A percentile compares a stretch with the other conserved stretches of the same genome.
Conservation (phyloP, 371 early-diverging fungal genomes). For the Rhizomucor pusillus region DNA sequence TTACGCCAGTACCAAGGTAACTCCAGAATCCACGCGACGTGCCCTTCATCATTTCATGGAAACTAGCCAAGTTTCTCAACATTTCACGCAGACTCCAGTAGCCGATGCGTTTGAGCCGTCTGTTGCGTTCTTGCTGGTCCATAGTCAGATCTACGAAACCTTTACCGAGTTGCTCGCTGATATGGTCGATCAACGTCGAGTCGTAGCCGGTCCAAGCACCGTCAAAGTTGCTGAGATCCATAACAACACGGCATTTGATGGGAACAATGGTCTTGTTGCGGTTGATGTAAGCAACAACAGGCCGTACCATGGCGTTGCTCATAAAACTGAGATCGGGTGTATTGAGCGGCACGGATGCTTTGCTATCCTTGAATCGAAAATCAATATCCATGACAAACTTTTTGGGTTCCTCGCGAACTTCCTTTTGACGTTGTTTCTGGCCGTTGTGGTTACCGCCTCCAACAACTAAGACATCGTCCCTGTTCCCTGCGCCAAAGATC, state of each 20-base stretch:
- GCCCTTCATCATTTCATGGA: slow-evolving; percentile 84
- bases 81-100: slow-evolving; percentile 84
- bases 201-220: slow-evolving; percentile 93
- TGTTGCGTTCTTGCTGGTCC: slow-evolving; percentile 83
- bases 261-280: slow-evolving; percentile 84
- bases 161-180: slow-evolving; percentile 81
- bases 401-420: slow-evolving; percentile 40
- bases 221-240: slow-evolving; percentile 85
- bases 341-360: slow-evolving; percentile 83
- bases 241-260: slow-evolving; percentile 73
- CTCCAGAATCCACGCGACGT: slow-evolving; percentile 74
- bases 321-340: slow-evolving; percentile 74
- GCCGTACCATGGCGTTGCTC: slow-evolving; percentile 83
- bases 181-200: slow-evolving; percentile 72
- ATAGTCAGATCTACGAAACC: slow-evolving; percentile 75
- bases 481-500: slow-evolving; percentile 52
- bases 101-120: slow-evolving; percentile 84
- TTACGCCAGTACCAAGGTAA: slow-evolving; percentile 36
- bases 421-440: slow-evolving; percentile 66
- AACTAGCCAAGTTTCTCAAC: slow-evolving; percentile 64
- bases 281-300: slow-evolving; percentile 95
- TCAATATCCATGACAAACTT: slow-evolving; percentile 67
- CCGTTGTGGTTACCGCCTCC: slow-evolving; percentile 32
- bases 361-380: slow-evolving; percentile 85
- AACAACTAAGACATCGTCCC: slow-evolving; percentile 39